Base-by-base conservation (phyloP, 164 flowering plant genomes). In the Vitis rotundifolia region DNA sequence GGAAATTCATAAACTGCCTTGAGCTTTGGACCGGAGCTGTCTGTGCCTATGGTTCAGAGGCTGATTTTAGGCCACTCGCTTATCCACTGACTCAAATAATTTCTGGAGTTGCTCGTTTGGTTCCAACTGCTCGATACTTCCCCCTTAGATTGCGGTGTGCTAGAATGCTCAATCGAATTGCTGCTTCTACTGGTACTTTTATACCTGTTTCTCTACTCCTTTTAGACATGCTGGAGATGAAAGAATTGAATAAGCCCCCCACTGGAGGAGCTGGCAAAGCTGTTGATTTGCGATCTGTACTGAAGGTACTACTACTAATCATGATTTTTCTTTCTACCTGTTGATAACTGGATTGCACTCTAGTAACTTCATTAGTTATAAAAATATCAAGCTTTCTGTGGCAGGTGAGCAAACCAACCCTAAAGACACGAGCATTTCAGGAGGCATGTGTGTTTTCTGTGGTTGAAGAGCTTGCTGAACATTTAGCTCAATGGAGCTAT, bases 1-100 rank as follows among this genome's bases (percentile, higher is more conserved):
- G 99, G 99, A 95, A 93, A 78, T 95, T 71, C 77, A 90, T 95
- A 57, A 90, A 88, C 68, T 95, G 98, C 82, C 97, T 95, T 71
- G 97, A 93, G 84, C 97, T 95, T 62, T 95, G 99, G 99, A 89
- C 98, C 63, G 88, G 87, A 71, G 90, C 90, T 61, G 64, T 95
- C 8, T 93, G 97, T 86, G 83, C 93, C 19, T 87, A 83, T 68
- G 77, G 87, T 78, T 79, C 82, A 57, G 97, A 90, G 71, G 75
- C 84, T 67, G 97, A 95, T 69, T 79, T 95, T 59, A 81, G 67
- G 58, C 97, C 89, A 15, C 90, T 95, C 71, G 91, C 97, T 13
- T 95, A 93, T 80, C 99, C 98, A 12, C 71, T 93, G 78, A 79
- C 91, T 49, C 99, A 96, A 81, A 88, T 96, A 70, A 87, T 93